Base-by-base conservation (phyloP, 345 rosid genomes). In the Nephelium lappaceum region DNA sequence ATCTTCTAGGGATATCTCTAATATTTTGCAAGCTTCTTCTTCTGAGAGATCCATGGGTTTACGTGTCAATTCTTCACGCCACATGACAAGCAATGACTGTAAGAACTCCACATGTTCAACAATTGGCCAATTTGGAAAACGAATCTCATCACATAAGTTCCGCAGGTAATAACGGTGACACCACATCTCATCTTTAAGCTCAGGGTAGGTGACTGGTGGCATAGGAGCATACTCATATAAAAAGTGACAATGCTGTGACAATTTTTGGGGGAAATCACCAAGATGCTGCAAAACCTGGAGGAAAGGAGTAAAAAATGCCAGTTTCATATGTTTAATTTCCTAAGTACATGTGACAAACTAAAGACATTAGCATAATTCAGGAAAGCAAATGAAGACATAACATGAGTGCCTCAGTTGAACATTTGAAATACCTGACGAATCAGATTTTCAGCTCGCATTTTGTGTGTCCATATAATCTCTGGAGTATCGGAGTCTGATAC, bases 171-270 rank as follows among this genome's bases (percentile, higher is more conserved):
- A 96, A 19, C 98, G 97, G 81, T 96, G 98, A 84, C 99, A 96
- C 99, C 99, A 96, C 99, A 96, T 96, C 88, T 96, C 99, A 89
- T 96, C 98, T 93, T 90, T 92, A 78, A 96, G 89, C 82, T 96
- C 99, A 78, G 98, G 98, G 77, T 96, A 96, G 15, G 99, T 96
- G 77, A 93, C 99, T 73, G 99, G 99, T 78, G 99, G 99, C 93
- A 96, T 96, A 19, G 99, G 99, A 81, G 99, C 99, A 89, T 93
- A 96, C 15, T 96, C 98, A 62, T 96, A 96, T 38, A 96, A 82
- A 81, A 86, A 91, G 84, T 96, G 99, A 79, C 99, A 94, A 80
- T 96, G 98, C 87, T 96, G 99, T 49, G 99, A 89, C 84, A 96
- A 80, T 81, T 96, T 96, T 87, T 94, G 98, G 75, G 98, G 98